Percentiles rank a stretch among this genome's conserved stretches.
phyloP scores from a whole-genome alignment of 2,329 filamentous ascomycete genomes.

The Sarocladium brachiariae region DNA sequence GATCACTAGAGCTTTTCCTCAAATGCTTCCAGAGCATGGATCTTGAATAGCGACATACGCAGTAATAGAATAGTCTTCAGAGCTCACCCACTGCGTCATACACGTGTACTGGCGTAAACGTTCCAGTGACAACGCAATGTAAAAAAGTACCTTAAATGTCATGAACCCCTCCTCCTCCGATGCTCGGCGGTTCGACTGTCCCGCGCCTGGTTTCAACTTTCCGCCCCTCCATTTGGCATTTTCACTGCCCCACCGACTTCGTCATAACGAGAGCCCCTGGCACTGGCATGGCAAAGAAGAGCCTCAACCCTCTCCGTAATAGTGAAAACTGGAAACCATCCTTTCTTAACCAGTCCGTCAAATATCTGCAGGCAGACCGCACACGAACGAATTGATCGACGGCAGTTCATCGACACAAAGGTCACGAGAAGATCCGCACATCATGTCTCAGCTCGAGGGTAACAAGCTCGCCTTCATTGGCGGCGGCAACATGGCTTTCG shows the following conservation, averaged over 20 bases:
- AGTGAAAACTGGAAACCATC: not conserved
- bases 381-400: no score
- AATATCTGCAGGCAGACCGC: no score
- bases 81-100: no score
- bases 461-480: conserved; percentile 32
- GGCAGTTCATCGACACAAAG: no score
- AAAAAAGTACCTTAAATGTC: no score
- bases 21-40: not conserved
- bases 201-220: no score
- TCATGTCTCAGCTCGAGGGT: conserved; percentile 18
- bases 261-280: conserved; percentile 8
- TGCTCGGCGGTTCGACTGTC: not conserved
- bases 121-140: no score
- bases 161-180: not conserved
- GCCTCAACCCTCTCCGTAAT: not conserved
- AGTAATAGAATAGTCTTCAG: no score
- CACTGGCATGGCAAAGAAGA: not conserved
- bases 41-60: not conserved
- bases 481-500: conserved; percentile 46
- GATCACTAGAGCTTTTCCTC: not conserved
- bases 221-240: not conserved
- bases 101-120: no score
- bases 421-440: no score
- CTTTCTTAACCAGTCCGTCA: not conserved
- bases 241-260: conserved; percentile 6